A percentile compares a stretch with the other conserved stretches of the same genome.
Conservation (phyloP, 2,329 filamentous ascomycete genomes). For the Botryotinia globosa region DNA sequence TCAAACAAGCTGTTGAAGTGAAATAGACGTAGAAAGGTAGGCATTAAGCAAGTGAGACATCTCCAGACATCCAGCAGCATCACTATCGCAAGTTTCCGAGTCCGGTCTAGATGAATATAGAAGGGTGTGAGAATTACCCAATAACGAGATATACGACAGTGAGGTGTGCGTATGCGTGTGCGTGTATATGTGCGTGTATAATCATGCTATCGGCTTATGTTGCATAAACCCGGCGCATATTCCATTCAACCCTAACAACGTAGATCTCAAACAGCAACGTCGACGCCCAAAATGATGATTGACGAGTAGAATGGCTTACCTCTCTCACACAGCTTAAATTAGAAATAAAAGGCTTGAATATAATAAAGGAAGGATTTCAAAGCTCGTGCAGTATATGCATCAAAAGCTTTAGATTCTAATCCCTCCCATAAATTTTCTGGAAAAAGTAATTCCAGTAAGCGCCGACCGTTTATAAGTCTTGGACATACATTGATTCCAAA, state of each 20-base stretch:
- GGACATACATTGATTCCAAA: not conserved
- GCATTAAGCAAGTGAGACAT: not conserved
- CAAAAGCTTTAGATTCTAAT: not conserved
- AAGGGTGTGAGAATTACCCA: not conserved
- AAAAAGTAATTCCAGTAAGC: not conserved
- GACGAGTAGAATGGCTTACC: not conserved
- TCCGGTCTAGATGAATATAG: not conserved
- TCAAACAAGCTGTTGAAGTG: not conserved
- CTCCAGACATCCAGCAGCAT: not conserved
- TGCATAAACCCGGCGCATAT: not conserved
- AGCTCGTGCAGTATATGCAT: constrained; percentile 5
- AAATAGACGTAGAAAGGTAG: too few relatives aligned
- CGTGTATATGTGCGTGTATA: not conserved
- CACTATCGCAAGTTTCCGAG: not conserved
- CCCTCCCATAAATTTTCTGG: not conserved
- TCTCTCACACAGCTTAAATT: not conserved
- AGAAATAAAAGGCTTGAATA: not conserved
- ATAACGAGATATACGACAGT: not conserved
- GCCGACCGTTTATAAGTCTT: not conserved
- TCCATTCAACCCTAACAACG: not conserved
- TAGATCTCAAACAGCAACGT: not conserved
- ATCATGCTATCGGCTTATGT: not conserved
- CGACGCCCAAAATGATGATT: not conserved
- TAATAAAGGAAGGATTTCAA: not conserved
- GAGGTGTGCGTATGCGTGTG: not conserved